These are phyloP conservation scores for Fusarium heterosporum DNA, from an alignment of 2,329 filamentous ascomycete genomes.

Conservation along the genomic window DNA sequence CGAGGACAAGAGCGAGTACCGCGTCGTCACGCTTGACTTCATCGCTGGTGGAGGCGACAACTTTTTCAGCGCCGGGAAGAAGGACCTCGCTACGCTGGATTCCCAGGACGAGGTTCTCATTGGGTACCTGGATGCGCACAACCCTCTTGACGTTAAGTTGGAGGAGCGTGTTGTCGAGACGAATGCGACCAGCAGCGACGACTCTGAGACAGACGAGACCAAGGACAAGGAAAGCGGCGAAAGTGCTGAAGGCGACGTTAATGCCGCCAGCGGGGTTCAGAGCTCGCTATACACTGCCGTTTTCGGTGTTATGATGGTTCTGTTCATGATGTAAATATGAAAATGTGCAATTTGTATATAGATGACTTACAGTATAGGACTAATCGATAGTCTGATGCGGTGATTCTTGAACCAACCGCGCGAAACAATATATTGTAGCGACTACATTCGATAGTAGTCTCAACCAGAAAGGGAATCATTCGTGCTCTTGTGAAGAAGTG, in stretches of 20 bases:
- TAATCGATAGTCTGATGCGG: neutral
- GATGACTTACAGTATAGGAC: slow-evolving; percentile 15
- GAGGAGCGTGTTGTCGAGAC: slow-evolving; percentile 55
- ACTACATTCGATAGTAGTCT: neutral
- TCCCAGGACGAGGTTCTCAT: slow-evolving; percentile 66
- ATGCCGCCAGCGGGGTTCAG: slow-evolving; percentile 16
- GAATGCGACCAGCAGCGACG: slow-evolving; percentile 23
- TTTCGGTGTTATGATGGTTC: slow-evolving; percentile 24
- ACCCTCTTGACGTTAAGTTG: slow-evolving; percentile 62
- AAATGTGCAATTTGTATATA: slow-evolving; percentile 6
- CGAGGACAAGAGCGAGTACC: slow-evolving; percentile 61
- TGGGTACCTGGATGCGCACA: slow-evolving; percentile 61
- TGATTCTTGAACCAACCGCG: neutral
- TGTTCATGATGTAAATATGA: slow-evolving; percentile 38
- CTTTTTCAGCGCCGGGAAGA: slow-evolving; percentile 58
- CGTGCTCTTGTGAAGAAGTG: neutral
- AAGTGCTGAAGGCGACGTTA: slow-evolving; percentile 8
- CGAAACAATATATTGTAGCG: neutral
- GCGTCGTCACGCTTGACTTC: slow-evolving; percentile 72
- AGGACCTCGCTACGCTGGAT: slow-evolving; percentile 60
- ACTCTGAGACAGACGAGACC: slow-evolving; percentile 19
- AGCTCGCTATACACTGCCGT: slow-evolving; percentile 22
- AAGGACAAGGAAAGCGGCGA: slow-evolving; percentile 13
- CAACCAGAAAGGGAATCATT: neutral
- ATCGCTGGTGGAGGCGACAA: slow-evolving; percentile 72